Percentiles rank a stretch among this genome's conserved stretches.
Conservation (phyloP, 305 asterid species). For the Fraxinus floribunda region DNA sequence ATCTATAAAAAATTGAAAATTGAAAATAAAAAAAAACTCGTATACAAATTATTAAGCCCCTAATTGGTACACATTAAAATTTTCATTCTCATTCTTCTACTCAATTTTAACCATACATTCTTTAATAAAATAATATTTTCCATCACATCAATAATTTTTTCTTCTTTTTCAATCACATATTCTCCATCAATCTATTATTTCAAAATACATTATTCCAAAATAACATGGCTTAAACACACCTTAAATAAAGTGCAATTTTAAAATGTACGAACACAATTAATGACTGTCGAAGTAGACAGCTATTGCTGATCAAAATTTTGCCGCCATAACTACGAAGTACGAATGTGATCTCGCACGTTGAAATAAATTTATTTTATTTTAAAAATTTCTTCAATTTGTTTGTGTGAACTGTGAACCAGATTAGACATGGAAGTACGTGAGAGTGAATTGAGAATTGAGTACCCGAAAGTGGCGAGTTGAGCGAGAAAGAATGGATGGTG, state of each 20-base stretch:
- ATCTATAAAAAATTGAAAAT: neutral
- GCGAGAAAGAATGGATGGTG: constrained; percentile 88
- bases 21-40: too few species aligned
- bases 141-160: too few species aligned
- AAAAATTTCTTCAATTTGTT: neutral
- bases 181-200: too few species aligned
- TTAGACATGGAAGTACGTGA: neutral
- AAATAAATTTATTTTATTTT: neutral
- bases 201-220: too few species aligned
- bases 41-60: too few species aligned
- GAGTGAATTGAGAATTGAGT: constrained; percentile 10
- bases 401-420: neutral
- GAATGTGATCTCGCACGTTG: neutral
- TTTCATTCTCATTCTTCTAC: too few species aligned
- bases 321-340: neutral
- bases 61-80: too few species aligned
- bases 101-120: too few species aligned
- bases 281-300: neutral
- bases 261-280: neutral
- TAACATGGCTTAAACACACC: too few species aligned
- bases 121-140: too few species aligned
- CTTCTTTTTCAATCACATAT: too few species aligned
- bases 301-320: neutral
- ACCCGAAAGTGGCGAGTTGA: constrained; percentile 96
- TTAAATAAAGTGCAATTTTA: too few species aligned